phyloP scores from a whole-genome alignment of 2,329 filamentous ascomycete genomes.

The Ophiocordyceps camponoti-leonardi region DNA sequence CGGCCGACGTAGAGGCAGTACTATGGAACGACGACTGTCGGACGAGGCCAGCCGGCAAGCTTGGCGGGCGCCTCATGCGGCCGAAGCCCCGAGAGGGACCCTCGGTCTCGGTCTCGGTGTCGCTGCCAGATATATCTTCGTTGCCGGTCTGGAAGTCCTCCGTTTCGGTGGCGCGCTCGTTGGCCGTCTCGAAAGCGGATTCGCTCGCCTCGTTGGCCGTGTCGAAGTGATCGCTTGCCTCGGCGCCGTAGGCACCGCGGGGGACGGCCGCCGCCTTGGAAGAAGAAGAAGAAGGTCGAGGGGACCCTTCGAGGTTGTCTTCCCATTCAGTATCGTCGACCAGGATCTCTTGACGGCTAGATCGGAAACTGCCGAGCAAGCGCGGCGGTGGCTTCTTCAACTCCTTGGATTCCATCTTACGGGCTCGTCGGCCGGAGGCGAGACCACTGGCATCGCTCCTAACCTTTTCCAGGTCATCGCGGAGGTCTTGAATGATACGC shows the following conservation, averaged over 20 bases:
- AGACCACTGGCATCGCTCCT: constrained; percentile 32
- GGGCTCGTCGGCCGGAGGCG: constrained; percentile 39
- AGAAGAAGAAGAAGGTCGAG: constrained; percentile 8
- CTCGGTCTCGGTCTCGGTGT: constrained; percentile 86
- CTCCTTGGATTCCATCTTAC: constrained; percentile 45
- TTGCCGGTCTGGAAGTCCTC: constrained; percentile 92
- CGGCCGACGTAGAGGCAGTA: constrained; percentile 74
- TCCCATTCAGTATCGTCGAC: constrained; percentile 80
- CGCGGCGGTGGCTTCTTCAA: constrained; percentile 62
- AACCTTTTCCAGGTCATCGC: constrained; percentile 71
- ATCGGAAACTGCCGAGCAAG: constrained; percentile 60
- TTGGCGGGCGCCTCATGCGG: constrained; percentile 23
- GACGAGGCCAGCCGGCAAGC: constrained; percentile 17
- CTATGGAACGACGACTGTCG: constrained; percentile 54
- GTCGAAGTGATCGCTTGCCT: constrained; percentile 55
- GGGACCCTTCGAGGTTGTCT: constrained; percentile 39
- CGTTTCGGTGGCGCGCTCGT: constrained; percentile 73
- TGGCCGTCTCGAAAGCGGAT: constrained; percentile 47
- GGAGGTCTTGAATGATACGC: constrained; percentile 84
- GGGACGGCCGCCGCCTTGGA: constrained; percentile 4
- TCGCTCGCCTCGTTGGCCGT: constrained; percentile 64
- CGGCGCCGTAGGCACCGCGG: constrained; percentile 14
- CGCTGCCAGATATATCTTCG: constrained; percentile 59
- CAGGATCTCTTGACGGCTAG: constrained; percentile 60
- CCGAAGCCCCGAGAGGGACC: constrained; percentile 28